Percentiles rank a stretch among this genome's conserved stretches.
These are phyloP conservation scores for Barnettozyma sp. DNA, from an alignment of 805 yeast species.

Conservation along the genomic window DNA sequence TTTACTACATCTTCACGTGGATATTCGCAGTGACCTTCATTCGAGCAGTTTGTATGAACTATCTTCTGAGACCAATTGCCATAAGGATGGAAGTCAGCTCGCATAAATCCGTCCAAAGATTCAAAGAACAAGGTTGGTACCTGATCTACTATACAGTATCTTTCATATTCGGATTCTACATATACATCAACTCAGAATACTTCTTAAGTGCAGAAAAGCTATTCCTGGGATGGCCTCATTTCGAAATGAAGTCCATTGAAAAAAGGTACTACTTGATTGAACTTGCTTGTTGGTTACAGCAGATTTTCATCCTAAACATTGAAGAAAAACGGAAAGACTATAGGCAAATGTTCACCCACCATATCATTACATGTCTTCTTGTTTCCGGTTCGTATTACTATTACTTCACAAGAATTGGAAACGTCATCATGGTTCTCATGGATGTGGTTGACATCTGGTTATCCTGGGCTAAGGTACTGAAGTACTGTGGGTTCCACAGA, in stretches of 20 bases:
- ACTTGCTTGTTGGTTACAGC: slow-evolving; percentile 77
- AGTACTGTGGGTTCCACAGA: slow-evolving; percentile 55
- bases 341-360: slow-evolving; percentile 82
- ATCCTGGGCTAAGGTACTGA: slow-evolving; percentile 67
- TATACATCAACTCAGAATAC: slow-evolving; percentile 55
- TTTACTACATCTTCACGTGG: slow-evolving; percentile 46
- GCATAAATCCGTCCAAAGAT: slow-evolving; percentile 52
- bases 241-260: slow-evolving; percentile 41
- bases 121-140: slow-evolving; percentile 86
- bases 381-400: slow-evolving; percentile 66
- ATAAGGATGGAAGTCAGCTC: slow-evolving; percentile 35
- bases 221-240: slow-evolving; percentile 72
- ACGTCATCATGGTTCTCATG: slow-evolving; percentile 71
- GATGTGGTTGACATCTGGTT: slow-evolving; percentile 74
- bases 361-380: slow-evolving; percentile 67
- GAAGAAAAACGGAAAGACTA: slow-evolving; percentile 81
- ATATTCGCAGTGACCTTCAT: slow-evolving; percentile 50
- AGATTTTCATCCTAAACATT: slow-evolving; percentile 64
- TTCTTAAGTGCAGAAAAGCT: slow-evolving; percentile 49
- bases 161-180: slow-evolving; percentile 47
- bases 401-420: slow-evolving; percentile 72
- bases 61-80: slow-evolving; percentile 53
- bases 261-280: slow-evolving; percentile 69
- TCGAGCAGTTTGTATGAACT: slow-evolving; percentile 55
- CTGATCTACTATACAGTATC: slow-evolving; percentile 51